Conservation (phyloP, 2,329 filamentous ascomycete genomes). For the Scleromitrula shiraiana region DNA sequence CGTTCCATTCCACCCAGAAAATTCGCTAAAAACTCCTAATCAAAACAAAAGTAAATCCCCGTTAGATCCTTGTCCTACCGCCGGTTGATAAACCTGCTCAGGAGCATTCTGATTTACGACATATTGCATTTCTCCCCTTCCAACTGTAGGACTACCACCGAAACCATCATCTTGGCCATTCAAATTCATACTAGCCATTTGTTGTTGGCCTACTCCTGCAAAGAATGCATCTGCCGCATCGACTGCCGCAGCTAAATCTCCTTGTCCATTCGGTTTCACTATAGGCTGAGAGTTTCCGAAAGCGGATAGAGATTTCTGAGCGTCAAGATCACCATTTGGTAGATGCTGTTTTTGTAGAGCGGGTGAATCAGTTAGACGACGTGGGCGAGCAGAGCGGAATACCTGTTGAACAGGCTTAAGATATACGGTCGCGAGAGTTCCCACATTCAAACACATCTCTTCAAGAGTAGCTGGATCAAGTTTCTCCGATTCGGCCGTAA, state of each 20-base stretch:
- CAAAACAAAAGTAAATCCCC: conserved; percentile 53
- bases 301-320: conserved; percentile 52
- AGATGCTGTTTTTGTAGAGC: conserved; percentile 70
- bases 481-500: conserved; percentile 92
- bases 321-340: conserved; percentile 44
- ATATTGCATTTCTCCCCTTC: conserved; percentile 46
- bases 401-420: conserved; percentile 96
- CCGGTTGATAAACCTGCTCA: conserved; percentile 66
- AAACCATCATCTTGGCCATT: conserved; percentile 54
- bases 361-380: conserved; percentile 72
- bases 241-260: conserved; percentile 61
- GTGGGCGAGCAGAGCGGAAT: conserved; percentile 79
- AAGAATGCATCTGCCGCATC: conserved; percentile 88
- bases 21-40: no score
- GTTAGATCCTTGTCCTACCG: conserved; percentile 55
- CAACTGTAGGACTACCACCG: conserved; percentile 42
- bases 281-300: conserved; percentile 39
- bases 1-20: no score
- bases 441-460: conserved; percentile 94
- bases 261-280: conserved; percentile 24
- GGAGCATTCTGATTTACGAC: conserved; percentile 79
- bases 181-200: conserved; percentile 65
- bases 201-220: conserved; percentile 63
- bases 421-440: conserved; percentile 93
- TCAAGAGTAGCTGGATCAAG: conserved; percentile 86